phyloP scores from a whole-genome alignment of 2,329 filamentous ascomycete genomes.

The Rasamsonia emersonii region DNA sequence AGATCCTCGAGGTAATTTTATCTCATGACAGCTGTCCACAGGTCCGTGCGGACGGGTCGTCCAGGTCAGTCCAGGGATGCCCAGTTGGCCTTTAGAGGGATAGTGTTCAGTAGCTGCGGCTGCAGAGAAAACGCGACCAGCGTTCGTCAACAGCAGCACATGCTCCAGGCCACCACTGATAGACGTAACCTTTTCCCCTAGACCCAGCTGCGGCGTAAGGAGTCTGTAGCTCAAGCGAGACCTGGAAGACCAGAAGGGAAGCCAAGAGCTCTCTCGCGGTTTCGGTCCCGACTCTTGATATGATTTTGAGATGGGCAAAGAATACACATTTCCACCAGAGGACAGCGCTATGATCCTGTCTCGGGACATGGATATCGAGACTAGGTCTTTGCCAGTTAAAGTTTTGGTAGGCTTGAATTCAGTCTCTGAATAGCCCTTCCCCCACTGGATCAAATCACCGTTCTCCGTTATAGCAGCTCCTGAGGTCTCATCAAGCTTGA shows the following conservation, averaged over 20 bases:
- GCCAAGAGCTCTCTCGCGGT: conserved; percentile 57
- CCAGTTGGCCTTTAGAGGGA: conserved; percentile 77
- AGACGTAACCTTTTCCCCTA: conserved; percentile 64
- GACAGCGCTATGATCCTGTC: conserved; percentile 78
- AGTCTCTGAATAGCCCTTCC: conserved; percentile 61
- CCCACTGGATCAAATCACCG: conserved; percentile 90
- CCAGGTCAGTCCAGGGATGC: conserved; percentile 76
- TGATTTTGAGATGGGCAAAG: conserved; percentile 64
- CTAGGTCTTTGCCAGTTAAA: conserved; percentile 70
- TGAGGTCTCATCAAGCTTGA: conserved; percentile 75
- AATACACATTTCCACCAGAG: conserved; percentile 70
- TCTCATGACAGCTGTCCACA: conserved; percentile 75
- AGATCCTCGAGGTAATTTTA: conserved; percentile 61
- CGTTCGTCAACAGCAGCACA: conserved; percentile 72
- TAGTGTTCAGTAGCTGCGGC: conserved; percentile 71
- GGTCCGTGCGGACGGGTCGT: conserved; percentile 64
- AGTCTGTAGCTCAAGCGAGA: conserved; percentile 62
- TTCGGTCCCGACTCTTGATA: conserved; percentile 63
- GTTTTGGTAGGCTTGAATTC: conserved; percentile 59
- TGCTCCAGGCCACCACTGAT: conserved; percentile 78
- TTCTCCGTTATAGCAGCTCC: conserved; percentile 81
- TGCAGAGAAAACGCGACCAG: conserved; percentile 80
- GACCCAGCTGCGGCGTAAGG: conserved; percentile 58
- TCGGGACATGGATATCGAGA: conserved; percentile 65
- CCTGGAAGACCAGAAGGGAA: conserved; percentile 60